Evolutionary conservation across 139 green algal genomes (phyloP).

Genomic region (Tetraselmis striata): DNA sequence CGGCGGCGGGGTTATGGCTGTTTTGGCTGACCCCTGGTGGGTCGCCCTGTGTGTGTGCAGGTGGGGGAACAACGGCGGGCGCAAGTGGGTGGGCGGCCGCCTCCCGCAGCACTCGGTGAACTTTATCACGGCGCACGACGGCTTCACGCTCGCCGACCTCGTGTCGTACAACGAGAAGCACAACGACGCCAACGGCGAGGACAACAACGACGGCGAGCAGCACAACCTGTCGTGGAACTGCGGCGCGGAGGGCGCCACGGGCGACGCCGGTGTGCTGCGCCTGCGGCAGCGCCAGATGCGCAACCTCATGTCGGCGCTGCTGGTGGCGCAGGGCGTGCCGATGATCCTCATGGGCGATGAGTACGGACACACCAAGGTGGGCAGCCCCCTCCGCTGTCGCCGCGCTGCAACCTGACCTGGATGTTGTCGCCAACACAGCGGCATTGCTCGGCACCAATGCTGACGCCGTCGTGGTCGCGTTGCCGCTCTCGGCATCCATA

Average conservation of each 20-base stretch:
- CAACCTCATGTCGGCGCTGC: constrained; percentile 81
- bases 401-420: too few relatives aligned
- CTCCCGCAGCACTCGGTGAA: constrained; percentile 81
- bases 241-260: constrained; percentile 75
- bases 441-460: too few relatives aligned
- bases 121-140: constrained; percentile 96
- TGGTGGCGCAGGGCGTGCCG: constrained; percentile 82
- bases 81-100: constrained; percentile 64
- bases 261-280: constrained; percentile 31
- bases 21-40: too few relatives aligned
- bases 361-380: constrained; percentile 83
- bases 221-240: constrained; percentile 99
- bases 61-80: constrained; percentile 74
- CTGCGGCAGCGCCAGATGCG: constrained; percentile 73
- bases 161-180: constrained; percentile 95
- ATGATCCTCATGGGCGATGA: constrained; percentile 98
- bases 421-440: too few relatives aligned
- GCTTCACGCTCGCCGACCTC: constrained; percentile 92
- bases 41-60: too few relatives aligned
- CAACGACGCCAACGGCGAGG: constrained; percentile 88
- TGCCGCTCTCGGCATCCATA: too few relatives aligned
- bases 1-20: too few relatives aligned
- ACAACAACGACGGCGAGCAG: constrained; percentile 83
- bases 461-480: too few relatives aligned
- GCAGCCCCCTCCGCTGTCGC: too few relatives aligned